These are phyloP conservation scores for Mortierella sp. DNA, from an alignment of 371 early-diverging fungal species.

Conservation along the genomic window DNA sequence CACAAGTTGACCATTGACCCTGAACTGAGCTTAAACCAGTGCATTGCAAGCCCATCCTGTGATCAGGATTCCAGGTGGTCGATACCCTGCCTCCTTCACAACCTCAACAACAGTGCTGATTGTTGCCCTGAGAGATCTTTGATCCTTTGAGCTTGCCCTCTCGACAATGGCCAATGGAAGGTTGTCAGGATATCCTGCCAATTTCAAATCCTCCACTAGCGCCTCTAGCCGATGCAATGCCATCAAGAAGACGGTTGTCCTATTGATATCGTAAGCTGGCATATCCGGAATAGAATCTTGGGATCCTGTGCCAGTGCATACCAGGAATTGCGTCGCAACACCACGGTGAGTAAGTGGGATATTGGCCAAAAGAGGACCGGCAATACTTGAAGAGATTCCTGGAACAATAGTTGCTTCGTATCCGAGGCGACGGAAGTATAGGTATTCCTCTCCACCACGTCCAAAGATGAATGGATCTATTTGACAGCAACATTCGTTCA, in stretches of 20 bases:
- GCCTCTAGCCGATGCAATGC: conserved; percentile 77
- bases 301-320: conserved; percentile 82
- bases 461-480: conserved; percentile 93
- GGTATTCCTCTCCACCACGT: conserved; percentile 90
- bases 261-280: conserved; percentile 69
- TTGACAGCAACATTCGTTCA: neutral
- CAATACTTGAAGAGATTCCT: conserved; percentile 83
- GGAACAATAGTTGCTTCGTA: conserved; percentile 80
- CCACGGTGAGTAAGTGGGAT: conserved; percentile 93
- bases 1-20: no score
- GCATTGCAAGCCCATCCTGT: conserved; percentile 69
- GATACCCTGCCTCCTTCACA: conserved; percentile 73
- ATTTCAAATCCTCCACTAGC: conserved; percentile 66
- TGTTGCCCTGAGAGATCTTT: conserved; percentile 71
- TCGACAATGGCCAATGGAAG: conserved; percentile 81
- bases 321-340: conserved; percentile 86
- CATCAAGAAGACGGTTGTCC: conserved; percentile 93
- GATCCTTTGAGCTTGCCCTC: conserved; percentile 78
- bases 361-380: conserved; percentile 78
- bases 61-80: conserved; percentile 79
- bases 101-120: conserved; percentile 67
- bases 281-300: conserved; percentile 69
- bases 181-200: conserved; percentile 67
- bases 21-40: conserved; percentile 22
- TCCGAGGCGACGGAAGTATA: conserved; percentile 76